Conservation (phyloP, 129 eudicot species). For the Heracleum sosnowskyi region DNA sequence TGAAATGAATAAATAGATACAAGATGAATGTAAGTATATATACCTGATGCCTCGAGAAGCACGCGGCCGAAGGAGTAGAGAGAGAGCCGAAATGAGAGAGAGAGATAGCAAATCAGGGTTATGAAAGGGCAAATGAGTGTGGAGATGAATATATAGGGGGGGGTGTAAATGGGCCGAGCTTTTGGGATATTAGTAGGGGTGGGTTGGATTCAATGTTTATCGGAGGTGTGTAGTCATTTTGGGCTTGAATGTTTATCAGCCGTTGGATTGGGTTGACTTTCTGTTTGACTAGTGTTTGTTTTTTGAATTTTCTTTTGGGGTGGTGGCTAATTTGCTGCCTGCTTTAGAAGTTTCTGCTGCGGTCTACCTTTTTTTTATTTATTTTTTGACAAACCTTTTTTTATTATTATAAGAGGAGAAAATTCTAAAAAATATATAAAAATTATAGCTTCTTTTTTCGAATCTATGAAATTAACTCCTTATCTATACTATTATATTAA, state of each 20-base stretch:
- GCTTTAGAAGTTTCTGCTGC: too few species aligned
- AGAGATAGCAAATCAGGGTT: slow-evolving; percentile 7
- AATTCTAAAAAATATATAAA: too few species aligned
- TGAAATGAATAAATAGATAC: not conserved
- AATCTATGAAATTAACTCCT: too few species aligned
- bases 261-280: not conserved
- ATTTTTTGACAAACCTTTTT: too few species aligned
- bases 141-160: not conserved
- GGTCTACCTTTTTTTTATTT: too few species aligned
- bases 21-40: not conserved
- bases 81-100: not conserved
- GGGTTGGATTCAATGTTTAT: not conserved
- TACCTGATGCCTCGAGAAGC: slow-evolving; percentile 18
- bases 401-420: too few species aligned
- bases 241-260: not conserved
- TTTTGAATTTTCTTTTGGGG: too few species aligned
- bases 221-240: not conserved
- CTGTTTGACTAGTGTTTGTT: not conserved
- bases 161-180: not conserved
- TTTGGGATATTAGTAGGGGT: not conserved
- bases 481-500: too few species aligned
- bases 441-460: too few species aligned
- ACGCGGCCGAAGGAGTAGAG: not conserved
- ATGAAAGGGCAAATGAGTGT: not conserved
- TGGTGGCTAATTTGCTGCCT: too few species aligned